phyloP scores from a whole-genome alignment of 108 stramenopile genomes.

The Nitzschia palea region DNA sequence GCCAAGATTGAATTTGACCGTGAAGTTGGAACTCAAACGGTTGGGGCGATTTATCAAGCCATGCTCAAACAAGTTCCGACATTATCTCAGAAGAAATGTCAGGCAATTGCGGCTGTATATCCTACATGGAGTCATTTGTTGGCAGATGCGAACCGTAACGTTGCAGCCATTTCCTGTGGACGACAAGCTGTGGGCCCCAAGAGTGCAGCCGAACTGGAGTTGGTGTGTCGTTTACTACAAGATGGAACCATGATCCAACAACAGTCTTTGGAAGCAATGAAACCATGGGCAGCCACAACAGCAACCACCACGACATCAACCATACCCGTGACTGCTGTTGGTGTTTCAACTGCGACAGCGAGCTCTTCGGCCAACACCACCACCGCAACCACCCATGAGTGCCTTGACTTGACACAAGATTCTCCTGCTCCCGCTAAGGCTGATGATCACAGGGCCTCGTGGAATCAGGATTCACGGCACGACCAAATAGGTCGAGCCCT shows the following conservation, averaged over 20 bases:
- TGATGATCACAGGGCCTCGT: too few relatives aligned
- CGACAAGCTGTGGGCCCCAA: slow-evolving; percentile 40
- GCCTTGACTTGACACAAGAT: slow-evolving; percentile 9
- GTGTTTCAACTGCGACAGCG: background rate
- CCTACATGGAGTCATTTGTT: slow-evolving; percentile 29
- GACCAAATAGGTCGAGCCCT: too few relatives aligned
- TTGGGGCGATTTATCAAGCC: slow-evolving; percentile 26
- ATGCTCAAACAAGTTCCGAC: slow-evolving; percentile 54
- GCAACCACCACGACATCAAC: background rate
- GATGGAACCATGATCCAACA: slow-evolving; percentile 18
- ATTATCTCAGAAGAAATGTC: slow-evolving; percentile 34
- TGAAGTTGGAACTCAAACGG: slow-evolving; percentile 44
- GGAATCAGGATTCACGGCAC: too few relatives aligned
- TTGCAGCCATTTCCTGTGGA: slow-evolving; percentile 1
- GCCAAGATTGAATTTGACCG: slow-evolving; percentile 55
- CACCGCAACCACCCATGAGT: background rate
- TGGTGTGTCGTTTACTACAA: slow-evolving; percentile 26
- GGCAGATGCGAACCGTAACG: slow-evolving; percentile 12
- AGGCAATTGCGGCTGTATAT: slow-evolving; percentile 35
- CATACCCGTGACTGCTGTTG: background rate
- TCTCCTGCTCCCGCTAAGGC: background rate
- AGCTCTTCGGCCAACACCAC: background rate
- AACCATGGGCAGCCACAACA: background rate
- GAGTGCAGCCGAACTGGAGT: slow-evolving; percentile 32
- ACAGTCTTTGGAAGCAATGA: background rate